Evolutionary conservation across 495 filamentous ascomycete species (phyloP).

Genomic region (Neurospora cerealis): DNA sequence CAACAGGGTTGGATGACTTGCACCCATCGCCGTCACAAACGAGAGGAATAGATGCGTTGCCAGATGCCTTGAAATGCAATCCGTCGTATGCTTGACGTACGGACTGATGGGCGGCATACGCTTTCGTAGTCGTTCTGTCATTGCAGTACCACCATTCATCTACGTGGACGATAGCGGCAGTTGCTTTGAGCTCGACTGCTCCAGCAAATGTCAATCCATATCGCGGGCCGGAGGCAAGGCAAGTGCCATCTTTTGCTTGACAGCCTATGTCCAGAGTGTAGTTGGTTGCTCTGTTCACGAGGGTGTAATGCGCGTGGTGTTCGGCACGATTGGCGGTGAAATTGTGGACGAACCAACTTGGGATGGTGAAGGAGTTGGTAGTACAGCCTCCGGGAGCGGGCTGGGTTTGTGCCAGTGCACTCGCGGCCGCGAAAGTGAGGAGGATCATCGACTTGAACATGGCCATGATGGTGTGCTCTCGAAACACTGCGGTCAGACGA

Average conservation of each 20-base stretch:
- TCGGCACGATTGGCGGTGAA: neutral
- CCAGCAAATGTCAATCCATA: neutral
- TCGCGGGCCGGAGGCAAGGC: neutral
- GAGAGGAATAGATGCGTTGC: constrained; percentile 5
- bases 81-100: neutral
- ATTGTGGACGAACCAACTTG: constrained; percentile 14
- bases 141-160: constrained; percentile 14
- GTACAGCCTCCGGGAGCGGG: constrained; percentile 5
- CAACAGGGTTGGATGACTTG: constrained; percentile 1
- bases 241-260: constrained; percentile 2
- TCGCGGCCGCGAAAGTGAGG: neutral
- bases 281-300: constrained; percentile 22
- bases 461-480: neutral
- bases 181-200: neutral
- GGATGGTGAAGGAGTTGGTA: constrained; percentile 13
- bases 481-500: neutral
- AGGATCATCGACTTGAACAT: neutral
- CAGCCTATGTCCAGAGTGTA: constrained; percentile 6
- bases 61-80: constrained; percentile 7
- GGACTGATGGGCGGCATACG: constrained; percentile 1
- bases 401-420: neutral
- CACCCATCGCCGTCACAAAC: neutral
- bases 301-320: constrained; percentile 7
- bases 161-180: neutral
- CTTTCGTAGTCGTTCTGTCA: constrained; percentile 3